Evolutionary conservation across 768 basidiomycete genomes (phyloP).

Genomic region (Mycena pura): DNA sequence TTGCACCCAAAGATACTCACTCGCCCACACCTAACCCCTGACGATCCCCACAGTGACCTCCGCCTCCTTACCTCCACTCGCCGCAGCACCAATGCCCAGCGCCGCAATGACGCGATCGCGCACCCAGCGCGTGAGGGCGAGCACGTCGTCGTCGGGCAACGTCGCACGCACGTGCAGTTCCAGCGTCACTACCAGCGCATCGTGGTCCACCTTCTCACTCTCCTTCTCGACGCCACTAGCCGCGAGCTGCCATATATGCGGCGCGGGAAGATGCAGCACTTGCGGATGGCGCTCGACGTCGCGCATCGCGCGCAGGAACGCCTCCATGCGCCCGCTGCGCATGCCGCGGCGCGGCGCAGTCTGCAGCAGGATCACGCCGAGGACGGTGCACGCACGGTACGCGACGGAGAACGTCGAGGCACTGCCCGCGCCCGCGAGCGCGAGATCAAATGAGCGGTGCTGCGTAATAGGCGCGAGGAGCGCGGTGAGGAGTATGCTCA

Average conservation of each 20-base stretch:
- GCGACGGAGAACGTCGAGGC: constrained; percentile 82
- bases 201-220: constrained; percentile 20
- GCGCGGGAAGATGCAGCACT: constrained; percentile 82
- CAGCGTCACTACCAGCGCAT: constrained; percentile 73
- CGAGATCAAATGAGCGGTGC: constrained; percentile 81
- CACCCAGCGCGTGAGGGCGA: constrained; percentile 78
- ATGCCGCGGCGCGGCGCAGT: constrained; percentile 78
- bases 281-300: constrained; percentile 89
- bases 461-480: constrained; percentile 61
- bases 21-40: constrained; percentile 50
- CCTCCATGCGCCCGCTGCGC: constrained; percentile 75
- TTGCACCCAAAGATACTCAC: too few relatives aligned
- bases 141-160: constrained; percentile 71
- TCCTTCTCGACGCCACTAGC: constrained; percentile 16
- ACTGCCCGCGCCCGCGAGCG: constrained; percentile 80
- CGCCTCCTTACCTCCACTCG: constrained; percentile 52
- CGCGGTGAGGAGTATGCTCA: constrained; percentile 60
- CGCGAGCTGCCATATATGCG: constrained; percentile 86
- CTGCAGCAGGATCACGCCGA: constrained; percentile 88
- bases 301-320: constrained; percentile 79
- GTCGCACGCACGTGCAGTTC: constrained; percentile 77
- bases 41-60: constrained; percentile 82
- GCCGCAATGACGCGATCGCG: constrained; percentile 70
- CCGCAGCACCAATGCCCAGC: constrained; percentile 46
- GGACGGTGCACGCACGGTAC: constrained; percentile 81